phyloP scores from a whole-genome alignment of 441 rosid species.

The Pelargonium citronellum region DNA sequence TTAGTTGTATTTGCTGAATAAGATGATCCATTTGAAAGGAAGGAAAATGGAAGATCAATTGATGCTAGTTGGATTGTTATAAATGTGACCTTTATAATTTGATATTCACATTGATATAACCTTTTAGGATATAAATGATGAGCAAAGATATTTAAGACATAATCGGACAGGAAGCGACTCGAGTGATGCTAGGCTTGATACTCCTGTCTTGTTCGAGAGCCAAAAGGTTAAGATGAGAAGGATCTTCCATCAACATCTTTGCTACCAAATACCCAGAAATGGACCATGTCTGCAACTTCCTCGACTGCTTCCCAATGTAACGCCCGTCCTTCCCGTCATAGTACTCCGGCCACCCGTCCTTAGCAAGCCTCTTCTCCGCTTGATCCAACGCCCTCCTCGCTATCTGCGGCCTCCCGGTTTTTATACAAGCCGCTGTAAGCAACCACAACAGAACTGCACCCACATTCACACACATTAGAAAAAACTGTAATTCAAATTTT shows the following conservation, averaged over 20 bases:
- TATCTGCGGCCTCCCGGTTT: slow-evolving; percentile 81
- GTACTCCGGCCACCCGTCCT: slow-evolving; percentile 85
- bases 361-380: slow-evolving; percentile 59
- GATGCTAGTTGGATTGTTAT: too few relatives aligned
- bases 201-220: slow-evolving; percentile 81
- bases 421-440: slow-evolving; percentile 75
- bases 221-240: slow-evolving; percentile 79
- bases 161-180: neutral
- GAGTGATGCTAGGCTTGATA: slow-evolving; percentile 48
- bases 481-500: too few relatives aligned
- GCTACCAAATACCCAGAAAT: slow-evolving; percentile 81
- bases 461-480: neutral
- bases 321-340: slow-evolving; percentile 83
- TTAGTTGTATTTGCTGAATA: too few relatives aligned
- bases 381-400: slow-evolving; percentile 70
- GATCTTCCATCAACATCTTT: slow-evolving; percentile 89
- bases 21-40: too few relatives aligned
- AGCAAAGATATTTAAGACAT: neutral
- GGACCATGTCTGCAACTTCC: slow-evolving; percentile 83
- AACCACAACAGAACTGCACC: slow-evolving; percentile 79
- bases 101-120: neutral
- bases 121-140: neutral
- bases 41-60: too few relatives aligned
- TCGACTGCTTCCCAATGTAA: slow-evolving; percentile 74
- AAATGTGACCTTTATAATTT: too few relatives aligned